phyloP scores from a whole-genome alignment of 176 grass and related monocot genomes.

The Pharus latifolius region DNA sequence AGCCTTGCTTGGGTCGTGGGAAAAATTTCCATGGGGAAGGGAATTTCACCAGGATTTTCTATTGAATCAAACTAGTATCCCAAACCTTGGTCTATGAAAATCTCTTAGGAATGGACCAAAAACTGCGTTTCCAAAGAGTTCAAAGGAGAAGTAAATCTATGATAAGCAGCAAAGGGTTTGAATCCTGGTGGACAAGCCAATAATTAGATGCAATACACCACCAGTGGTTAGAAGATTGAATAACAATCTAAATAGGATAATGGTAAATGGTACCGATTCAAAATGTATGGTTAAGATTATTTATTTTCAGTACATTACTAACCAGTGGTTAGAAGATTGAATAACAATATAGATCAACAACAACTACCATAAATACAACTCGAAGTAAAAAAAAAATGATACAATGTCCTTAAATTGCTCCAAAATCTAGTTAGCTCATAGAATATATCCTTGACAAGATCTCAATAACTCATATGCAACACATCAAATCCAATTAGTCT shows the following conservation, averaged over 20 bases:
- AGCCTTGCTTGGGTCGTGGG: too few species aligned
- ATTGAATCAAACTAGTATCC: too few species aligned
- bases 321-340: not conserved
- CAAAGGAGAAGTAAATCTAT: not conserved
- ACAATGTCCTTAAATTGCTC: not conserved
- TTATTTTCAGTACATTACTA: too few species aligned
- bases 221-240: too few species aligned
- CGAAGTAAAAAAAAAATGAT: conserved; percentile 7
- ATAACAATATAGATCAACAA: not conserved
- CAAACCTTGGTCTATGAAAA: too few species aligned
- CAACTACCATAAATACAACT: not conserved
- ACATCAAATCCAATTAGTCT: not conserved
- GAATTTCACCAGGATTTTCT: too few species aligned
- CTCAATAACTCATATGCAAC: not conserved
- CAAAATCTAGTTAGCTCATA: not conserved
- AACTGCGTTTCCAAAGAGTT: too few species aligned
- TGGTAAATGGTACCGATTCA: not conserved
- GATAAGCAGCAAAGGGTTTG: not conserved
- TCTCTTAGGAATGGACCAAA: too few species aligned
- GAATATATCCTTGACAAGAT: not conserved
- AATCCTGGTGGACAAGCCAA: not conserved
- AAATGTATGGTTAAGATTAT: not conserved
- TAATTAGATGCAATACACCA: not conserved
- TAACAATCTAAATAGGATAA: not conserved
- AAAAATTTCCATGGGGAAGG: too few species aligned